phyloP scores from a whole-genome alignment of 129 eudicot genomes.

The Flaveria robusta region DNA sequence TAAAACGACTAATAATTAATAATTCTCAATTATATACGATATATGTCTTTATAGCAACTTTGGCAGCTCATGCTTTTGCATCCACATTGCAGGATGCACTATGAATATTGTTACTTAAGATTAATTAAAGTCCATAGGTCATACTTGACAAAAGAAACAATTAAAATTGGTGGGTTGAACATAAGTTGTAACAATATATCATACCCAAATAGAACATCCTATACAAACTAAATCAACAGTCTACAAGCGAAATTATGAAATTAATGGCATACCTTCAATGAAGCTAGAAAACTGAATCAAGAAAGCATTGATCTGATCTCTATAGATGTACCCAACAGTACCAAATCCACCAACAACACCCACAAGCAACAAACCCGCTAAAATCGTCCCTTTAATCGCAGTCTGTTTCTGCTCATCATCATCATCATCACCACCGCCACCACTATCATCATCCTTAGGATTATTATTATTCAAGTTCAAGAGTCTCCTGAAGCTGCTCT shows the following conservation, averaged over 20 bases:
- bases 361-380: constrained; percentile 86
- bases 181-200: no score
- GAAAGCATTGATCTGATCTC: constrained; percentile 84
- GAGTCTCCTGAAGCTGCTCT: constrained; percentile 40
- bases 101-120: no score
- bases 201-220: background rate
- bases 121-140: background rate
- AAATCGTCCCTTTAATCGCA: constrained; percentile 75
- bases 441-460: constrained; percentile 22
- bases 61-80: no score
- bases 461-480: constrained; percentile 55
- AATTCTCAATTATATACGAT: no score
- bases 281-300: constrained; percentile 77
- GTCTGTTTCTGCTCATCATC: constrained; percentile 39
- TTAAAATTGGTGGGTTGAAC: background rate
- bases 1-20: background rate
- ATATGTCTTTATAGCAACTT: no score
- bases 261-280: constrained; percentile 63
- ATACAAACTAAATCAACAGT: background rate
- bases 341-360: constrained; percentile 95
- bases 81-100: no score
- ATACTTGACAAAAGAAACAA: background rate
- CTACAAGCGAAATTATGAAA: background rate
- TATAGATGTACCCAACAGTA: constrained; percentile 78
- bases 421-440: constrained; percentile 19